These are phyloP conservation scores for Russula sp. DNA, from an alignment of 768 basidiomycete genomes.

Conservation along the genomic window DNA sequence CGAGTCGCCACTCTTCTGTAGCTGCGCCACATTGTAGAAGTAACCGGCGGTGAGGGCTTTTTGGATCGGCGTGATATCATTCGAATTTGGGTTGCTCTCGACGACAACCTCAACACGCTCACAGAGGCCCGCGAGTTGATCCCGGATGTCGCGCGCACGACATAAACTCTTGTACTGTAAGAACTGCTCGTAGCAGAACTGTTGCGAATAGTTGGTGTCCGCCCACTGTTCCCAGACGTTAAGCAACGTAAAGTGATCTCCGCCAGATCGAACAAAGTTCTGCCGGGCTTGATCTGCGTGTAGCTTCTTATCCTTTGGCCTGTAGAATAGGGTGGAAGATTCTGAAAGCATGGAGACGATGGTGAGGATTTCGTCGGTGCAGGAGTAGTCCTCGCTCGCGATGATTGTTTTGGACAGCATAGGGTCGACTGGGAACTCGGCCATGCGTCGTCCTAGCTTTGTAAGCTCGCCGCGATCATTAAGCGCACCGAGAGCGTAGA, in stretches of 20 bases:
- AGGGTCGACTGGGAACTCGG: conserved; percentile 98
- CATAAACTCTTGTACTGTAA: conserved; percentile 92
- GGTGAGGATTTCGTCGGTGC: conserved; percentile 96
- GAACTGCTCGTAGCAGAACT: conserved; percentile 95
- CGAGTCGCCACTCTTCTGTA: conserved; percentile 95
- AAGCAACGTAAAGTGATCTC: conserved; percentile 95
- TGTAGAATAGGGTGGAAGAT: conserved; percentile 90
- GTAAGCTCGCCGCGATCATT: conserved; percentile 97
- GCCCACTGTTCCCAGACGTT: conserved; percentile 99
- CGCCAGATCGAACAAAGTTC: conserved; percentile 93
- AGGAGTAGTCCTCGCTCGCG: conserved; percentile 87
- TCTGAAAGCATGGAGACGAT: conserved; percentile 98
- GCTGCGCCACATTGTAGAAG: conserved; percentile 91
- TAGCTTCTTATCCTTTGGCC: conserved; percentile 97
- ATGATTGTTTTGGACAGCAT: conserved; percentile 97
- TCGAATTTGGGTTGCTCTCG: conserved; percentile 82
- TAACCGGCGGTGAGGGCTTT: conserved; percentile 95
- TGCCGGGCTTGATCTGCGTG: conserved; percentile 97
- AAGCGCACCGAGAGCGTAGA: conserved; percentile 94
- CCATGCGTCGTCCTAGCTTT: conserved; percentile 96
- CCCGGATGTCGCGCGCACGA: conserved; percentile 92
- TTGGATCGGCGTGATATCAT: conserved; percentile 89
- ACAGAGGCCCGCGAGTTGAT: conserved; percentile 91
- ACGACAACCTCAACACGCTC: conserved; percentile 96
- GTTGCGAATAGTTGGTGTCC: conserved; percentile 94